Evolutionary conservation across 192 early-diverging fungal species (phyloP), one percentile per base, ranked within the genome.

Genomic region (Coemansia sp.): DNA sequence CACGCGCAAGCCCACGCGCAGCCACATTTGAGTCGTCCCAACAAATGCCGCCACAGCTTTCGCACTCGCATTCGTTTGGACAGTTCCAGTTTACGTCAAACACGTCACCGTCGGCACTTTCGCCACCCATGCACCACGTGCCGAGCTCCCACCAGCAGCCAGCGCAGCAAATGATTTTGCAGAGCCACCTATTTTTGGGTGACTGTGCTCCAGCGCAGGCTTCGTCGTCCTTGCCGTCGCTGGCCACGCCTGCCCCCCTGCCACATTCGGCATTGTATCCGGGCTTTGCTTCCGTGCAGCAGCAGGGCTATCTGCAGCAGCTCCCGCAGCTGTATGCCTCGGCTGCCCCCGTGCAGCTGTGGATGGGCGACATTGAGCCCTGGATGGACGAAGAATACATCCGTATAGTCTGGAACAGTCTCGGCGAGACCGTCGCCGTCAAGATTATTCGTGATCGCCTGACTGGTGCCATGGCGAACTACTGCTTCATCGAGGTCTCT

Each of bases 331-430:
- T 35, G 37, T 46, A 37, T 28, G 67, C 44, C 16, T 57, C 67
- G 33, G 26, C 37, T n/a, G 63, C 55, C 14, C 67, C 74, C 17
- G 70, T 64, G 37, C 80, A 82, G 81, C 78, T 85, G 65, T 85
- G 94, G 94, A 95, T 96, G 94, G 95, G 95, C 50, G 96, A 97
- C 69, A 88, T 99, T 21, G 97, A 99, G 69, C 87, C 92, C 6
- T 98, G 97, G 96, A 98, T 98, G 97, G 95, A 96, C 72, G 96
- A 99, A 70, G 91, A 88, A 59, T 96, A 89, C 79, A 90, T 99
- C 62, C 85, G 91, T 16, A 86, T 89, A 70, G 69, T 94, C 17
- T 99, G 97, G 97, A 93, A 88, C 39, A 77, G 74, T 59, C 69
- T 94, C 33, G 95, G 94, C 35, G 93, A 98, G 77, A 77, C 88